Conservation (phyloP, 2,329 filamentous ascomycete genomes). For the Colletotrichum sp. region DNA sequence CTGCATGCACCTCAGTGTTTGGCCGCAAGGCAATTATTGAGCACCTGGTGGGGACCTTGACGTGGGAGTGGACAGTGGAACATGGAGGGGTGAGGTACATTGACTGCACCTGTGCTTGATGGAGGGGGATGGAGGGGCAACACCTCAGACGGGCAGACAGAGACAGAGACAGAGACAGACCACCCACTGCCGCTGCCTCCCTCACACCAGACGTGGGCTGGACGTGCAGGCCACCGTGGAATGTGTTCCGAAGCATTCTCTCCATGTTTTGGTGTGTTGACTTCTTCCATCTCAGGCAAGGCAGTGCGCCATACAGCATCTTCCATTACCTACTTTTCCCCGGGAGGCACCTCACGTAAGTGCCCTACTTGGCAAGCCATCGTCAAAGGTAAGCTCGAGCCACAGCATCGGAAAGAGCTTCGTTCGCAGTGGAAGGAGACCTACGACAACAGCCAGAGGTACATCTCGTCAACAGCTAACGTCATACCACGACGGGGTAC, state of each 20-base stretch:
- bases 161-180: not conserved
- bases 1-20: not conserved
- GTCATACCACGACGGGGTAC: not conserved
- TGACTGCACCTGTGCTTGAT: not conserved
- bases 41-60: slow-evolving; percentile 21
- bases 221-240: not conserved
- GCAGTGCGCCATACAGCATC: not conserved
- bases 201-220: not conserved
- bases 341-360: not conserved
- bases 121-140: not conserved
- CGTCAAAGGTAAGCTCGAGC: not conserved
- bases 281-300: not conserved
- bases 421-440: not conserved
- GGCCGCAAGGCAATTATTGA: slow-evolving; percentile 20
- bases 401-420: not conserved
- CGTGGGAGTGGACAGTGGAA: slow-evolving; percentile 17
- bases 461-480: not conserved
- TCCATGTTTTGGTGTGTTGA: not conserved
- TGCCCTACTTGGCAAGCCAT: not conserved
- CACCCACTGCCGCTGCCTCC: not conserved
- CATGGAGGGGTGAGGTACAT: slow-evolving; percentile 13
- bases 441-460: not conserved
- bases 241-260: not conserved
- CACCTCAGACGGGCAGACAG: not conserved
- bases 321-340: not conserved